Base-by-base conservation (phyloP, 2,329 filamentous ascomycete species). In the Phyllosticta capitalensis region DNA sequence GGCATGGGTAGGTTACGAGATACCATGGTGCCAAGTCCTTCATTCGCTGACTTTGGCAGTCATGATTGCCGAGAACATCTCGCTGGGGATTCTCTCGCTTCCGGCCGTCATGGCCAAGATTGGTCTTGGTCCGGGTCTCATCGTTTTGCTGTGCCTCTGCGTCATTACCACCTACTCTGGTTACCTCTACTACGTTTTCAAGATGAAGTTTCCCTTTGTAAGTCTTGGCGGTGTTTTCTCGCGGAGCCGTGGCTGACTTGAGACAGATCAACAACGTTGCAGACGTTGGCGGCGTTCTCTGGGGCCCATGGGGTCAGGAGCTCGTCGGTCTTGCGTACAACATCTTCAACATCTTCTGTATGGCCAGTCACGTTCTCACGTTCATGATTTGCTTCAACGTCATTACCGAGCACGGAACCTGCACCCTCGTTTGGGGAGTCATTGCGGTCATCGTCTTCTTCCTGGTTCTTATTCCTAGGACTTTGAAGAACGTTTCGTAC, bases 361-460 rank as follows among this genome's bases (percentile, higher is more conserved):
- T 87, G 72, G 84, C 81, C 33, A 87, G 85, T n/a, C 88, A 90
- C 72, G 77, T 87, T 56, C 74, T 89, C 62, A 88, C 85, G 0
- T 88, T 88, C 64, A 81, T 80, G 30, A 85, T 89, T 65, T 86
- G 86, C 64, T 81, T 89, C 71, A 84, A 84, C 65, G 83, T 79
- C 55, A 76, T 89, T 56, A 84, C 84, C 4, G 70, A 81, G 3
- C 79, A 86, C 63, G 81, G 78, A 0, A 78, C 80, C 0, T 89
- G 85, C 70, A 84, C 83, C 3, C 82, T 88, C 60, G 75, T 83
- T 1, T 88, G 83, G 73, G 81, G 79, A 3, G 74, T 84, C n/a
- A 74, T 84, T 1, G 85, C 83, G 0, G 66, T 85, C 62, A 66
- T 79, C 4, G 61, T 88, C 3, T 86, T 82, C 56, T 82, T 84